Evolutionary conservation across 495 filamentous ascomycete genomes (phyloP), one percentile per base, ranked within the genome.

Genomic region (Aspergillus cavernicola): DNA sequence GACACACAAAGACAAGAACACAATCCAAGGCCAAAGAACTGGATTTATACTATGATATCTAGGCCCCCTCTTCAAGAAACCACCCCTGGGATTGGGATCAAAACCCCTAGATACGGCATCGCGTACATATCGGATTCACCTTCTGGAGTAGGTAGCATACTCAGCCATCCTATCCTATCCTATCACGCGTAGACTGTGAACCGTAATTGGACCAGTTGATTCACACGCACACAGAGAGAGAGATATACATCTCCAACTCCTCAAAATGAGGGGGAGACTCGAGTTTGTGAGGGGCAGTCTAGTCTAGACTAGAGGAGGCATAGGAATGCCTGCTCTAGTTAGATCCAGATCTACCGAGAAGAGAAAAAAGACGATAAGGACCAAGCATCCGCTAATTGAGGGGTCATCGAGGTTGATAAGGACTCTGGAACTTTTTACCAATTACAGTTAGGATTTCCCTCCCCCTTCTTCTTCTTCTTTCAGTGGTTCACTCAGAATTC

Each of bases 351-450:
- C n/a, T n/a, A n/a, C n/a, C n/a, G n/a, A 33, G 31, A 44, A 41
- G 28, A 26, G 10, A 9, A 10, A 52, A 9, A 7, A 9, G 20
- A 41, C 9, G 24, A 35, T 20, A 43, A 42, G 40, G 18, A 20
- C 8, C 24, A 37, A 37, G n/a, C n/a, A n/a, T n/a, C n/a, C n/a
- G n/a, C n/a, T n/a, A n/a, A n/a, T n/a, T 31, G 42, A 45, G 24
- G n/a, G 24, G 26, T 31, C n/a, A n/a, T n/a, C n/a, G n/a, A n/a
- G n/a, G n/a, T n/a, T n/a, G n/a, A n/a, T n/a, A n/a, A n/a, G n/a
- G n/a, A n/a, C 28, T 19, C 52, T 37, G 60, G 60, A 63, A 57
- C 47, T 12, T 53, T 59, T 63, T 63, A 41, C 60, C 56, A 26
- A 20, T 52, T 54, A 32, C 42, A 56, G 60, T 50, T 63, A 63